Percentiles rank a stretch among this genome's conserved stretches.
Conservation (phyloP, 306 rosid species). For the Acacia acuminata region DNA sequence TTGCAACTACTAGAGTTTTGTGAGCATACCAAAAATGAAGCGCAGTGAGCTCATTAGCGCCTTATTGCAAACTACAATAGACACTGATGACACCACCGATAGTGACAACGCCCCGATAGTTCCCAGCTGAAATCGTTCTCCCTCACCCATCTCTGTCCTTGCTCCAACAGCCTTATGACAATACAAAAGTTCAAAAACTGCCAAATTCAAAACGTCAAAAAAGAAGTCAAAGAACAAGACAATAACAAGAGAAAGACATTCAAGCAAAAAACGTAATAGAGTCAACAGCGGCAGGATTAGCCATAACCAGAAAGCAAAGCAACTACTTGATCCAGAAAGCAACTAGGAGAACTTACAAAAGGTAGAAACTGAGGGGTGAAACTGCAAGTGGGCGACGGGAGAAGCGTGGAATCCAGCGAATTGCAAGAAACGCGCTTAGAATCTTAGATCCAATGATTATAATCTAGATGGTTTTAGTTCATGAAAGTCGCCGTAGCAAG, state of each 20-base stretch:
- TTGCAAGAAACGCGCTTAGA: slow-evolving; percentile 1
- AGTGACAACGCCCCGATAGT: slow-evolving; percentile 92
- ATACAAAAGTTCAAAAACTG: slow-evolving; percentile 15
- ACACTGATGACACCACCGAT: slow-evolving; percentile 87
- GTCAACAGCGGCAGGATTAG: neutral
- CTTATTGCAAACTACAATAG: slow-evolving; percentile 87
- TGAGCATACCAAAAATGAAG: slow-evolving; percentile 68
- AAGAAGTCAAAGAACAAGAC: slow-evolving; percentile 19
- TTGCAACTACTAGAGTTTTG: slow-evolving; percentile 11
- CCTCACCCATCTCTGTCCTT: slow-evolving; percentile 69
- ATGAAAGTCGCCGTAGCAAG: slow-evolving; percentile 9
- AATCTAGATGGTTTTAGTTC: neutral
- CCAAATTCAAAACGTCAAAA: slow-evolving; percentile 21
- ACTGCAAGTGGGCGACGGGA: slow-evolving; percentile 17
- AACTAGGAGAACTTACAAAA: neutral
- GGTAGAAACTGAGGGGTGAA: slow-evolving; percentile 10
- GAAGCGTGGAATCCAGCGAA: slow-evolving; percentile 20
- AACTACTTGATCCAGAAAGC: slow-evolving; percentile 21
- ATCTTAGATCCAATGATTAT: slow-evolving; percentile 36
- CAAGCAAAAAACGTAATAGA: slow-evolving; percentile 1
- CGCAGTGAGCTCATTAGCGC: slow-evolving; percentile 80
- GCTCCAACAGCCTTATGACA: slow-evolving; percentile 24
- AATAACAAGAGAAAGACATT: slow-evolving; percentile 1
- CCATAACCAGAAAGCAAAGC: slow-evolving; percentile 21
- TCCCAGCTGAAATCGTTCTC: slow-evolving; percentile 79